Evolutionary conservation across 192 early-diverging fungal genomes (phyloP), one percentile per base, ranked within the genome.

Genomic region (Backusella morwellensis): DNA sequence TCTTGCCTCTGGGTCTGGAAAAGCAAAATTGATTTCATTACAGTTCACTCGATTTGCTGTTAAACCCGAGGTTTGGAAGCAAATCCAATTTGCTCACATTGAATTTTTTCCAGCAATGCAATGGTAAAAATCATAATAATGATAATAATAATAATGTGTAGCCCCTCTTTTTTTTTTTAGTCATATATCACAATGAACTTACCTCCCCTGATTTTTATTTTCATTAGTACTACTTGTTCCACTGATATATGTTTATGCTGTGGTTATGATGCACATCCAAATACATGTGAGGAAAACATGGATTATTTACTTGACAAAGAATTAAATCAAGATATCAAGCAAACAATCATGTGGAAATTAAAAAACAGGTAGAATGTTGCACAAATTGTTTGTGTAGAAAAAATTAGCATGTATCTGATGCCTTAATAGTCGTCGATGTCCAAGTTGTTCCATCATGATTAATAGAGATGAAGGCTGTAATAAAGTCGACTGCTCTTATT

Each of bases 391-490:
- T 66, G 11, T 73, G 23, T 63, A 63, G 52, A 29, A 63, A 26
- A 63, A 63, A 29, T n/a, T n/a, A 11, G 23, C 26, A 23, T 63
- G 9, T 63, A 50, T 19, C 56, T 63, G 9, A 63, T 12, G 11
- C 9, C 26, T 32, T 29, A 74, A 40, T 40, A 83, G 86, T 34
- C 90, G 85, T 38, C 83, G 81, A 35, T 92, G 91, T 71, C 91
- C 91, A 17, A 85, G 84, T 36, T 92, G 91, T 72, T 89, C 84
- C 36, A 87, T 90, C 32, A 47, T 91, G 76, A 92, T 92, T 66
- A 87, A 87, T 38, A 77, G 91, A 41, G 91, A 92, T 59, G 91
- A 92, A 78, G 91, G 91, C 8, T 92, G 91, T 73, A 90, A 91
- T 74, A 92, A 92, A 77, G 87, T 92, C 0, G 91, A 92, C 40